These are phyloP conservation scores for Aspergillus sclerotiicarbonarius DNA, from an alignment of 495 filamentous ascomycete genomes.

Conservation along the genomic window DNA sequence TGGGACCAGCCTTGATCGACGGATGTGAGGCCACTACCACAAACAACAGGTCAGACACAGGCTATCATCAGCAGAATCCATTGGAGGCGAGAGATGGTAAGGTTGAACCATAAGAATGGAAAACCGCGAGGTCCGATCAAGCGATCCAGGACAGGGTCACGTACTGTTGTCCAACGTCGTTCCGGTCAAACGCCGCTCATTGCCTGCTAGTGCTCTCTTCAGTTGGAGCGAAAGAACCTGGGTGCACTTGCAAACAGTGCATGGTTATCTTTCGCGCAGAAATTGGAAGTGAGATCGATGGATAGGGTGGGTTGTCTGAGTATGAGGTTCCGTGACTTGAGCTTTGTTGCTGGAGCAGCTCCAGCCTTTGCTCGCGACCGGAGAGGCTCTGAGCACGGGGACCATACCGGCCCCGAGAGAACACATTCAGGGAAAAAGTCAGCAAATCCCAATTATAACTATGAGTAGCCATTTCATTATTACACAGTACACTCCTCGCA, in stretches of 20 bases:
- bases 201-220: constrained; percentile 16
- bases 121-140: constrained; percentile 7
- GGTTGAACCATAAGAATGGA: constrained; percentile 11
- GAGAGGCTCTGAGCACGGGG: constrained; percentile 12
- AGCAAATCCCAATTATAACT: neutral
- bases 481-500: neutral
- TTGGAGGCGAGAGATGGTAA: constrained; percentile 4
- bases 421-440: neutral
- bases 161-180: constrained; percentile 20
- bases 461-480: neutral
- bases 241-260: constrained; percentile 17
- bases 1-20: constrained; percentile 39
- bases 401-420: neutral
- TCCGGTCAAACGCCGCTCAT: constrained; percentile 20
- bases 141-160: constrained; percentile 11
- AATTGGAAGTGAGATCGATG: constrained; percentile 2
- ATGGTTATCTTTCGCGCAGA: constrained; percentile 21
- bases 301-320: constrained; percentile 2
- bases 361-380: constrained; percentile 15
- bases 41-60: constrained; percentile 13
- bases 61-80: neutral
- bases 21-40: constrained; percentile 40
- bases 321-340: constrained; percentile 1
- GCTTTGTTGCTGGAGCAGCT: constrained; percentile 17
- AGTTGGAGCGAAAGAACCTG: constrained; percentile 13